A percentile compares a stretch with the other conserved stretches of the same genome.
Conservation (phyloP, 768 basidiomycete genomes). For the Grammothele lineata region DNA sequence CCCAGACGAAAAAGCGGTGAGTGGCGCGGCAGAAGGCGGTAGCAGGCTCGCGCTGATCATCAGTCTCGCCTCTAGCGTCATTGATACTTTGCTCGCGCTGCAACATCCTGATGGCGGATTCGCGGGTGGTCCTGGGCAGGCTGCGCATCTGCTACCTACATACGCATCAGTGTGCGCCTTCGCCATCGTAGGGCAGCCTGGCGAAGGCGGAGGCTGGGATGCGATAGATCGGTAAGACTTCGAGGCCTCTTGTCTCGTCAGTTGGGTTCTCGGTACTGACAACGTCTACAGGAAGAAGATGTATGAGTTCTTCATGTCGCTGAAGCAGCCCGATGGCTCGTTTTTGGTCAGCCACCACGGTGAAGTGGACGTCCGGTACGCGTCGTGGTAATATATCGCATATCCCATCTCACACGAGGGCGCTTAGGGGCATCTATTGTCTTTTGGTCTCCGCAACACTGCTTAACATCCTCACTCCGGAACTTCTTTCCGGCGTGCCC, state of each 20-base stretch:
- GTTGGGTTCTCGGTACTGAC: not conserved
- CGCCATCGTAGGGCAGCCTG: slow-evolving; percentile 75
- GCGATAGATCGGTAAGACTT: slow-evolving; percentile 70
- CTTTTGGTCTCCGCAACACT: slow-evolving; percentile 80
- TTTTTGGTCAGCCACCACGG: slow-evolving; percentile 84
- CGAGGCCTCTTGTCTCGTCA: not conserved
- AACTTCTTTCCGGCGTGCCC: slow-evolving; percentile 71
- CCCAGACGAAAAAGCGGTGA: slow-evolving; percentile 70
- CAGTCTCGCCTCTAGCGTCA: slow-evolving; percentile 49
- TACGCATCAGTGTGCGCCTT: slow-evolving; percentile 85
- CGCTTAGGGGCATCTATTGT: slow-evolving; percentile 85
- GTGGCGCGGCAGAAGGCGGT: slow-evolving; percentile 14
- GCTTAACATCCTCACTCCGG: slow-evolving; percentile 84
- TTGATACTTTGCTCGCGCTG: slow-evolving; percentile 75
- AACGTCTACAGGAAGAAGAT: slow-evolving; percentile 55
- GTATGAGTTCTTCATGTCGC: slow-evolving; percentile 85
- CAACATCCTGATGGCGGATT: slow-evolving; percentile 91
- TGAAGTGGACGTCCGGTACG: slow-evolving; percentile 91
- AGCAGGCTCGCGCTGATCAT: slow-evolving; percentile 1
- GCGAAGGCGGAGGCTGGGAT: slow-evolving; percentile 78
- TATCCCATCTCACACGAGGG: not conserved
- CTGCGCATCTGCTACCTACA: slow-evolving; percentile 83
- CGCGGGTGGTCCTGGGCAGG: slow-evolving; percentile 86
- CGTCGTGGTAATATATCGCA: not conserved
- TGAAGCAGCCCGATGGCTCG: slow-evolving; percentile 91